A percentile compares a stretch with the other conserved stretches of the same genome.
Conservation (phyloP, 2,329 filamentous ascomycete genomes). For the Venturia effusa region DNA sequence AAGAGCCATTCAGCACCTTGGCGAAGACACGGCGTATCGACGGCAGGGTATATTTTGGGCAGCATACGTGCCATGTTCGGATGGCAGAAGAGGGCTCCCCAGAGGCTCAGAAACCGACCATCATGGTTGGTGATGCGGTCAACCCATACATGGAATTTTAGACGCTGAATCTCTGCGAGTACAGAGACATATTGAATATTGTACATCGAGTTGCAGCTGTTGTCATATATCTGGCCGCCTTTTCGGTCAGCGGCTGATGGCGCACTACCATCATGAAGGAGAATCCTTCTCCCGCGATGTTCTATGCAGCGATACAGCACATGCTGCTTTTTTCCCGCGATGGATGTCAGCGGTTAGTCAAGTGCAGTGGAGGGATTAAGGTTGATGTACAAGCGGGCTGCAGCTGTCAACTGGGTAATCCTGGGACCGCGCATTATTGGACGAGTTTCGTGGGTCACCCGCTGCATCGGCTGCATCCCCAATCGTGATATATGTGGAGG, state of each 20-base stretch:
- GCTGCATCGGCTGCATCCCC: slow-evolving; percentile 1
- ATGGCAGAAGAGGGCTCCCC: slow-evolving; percentile 15
- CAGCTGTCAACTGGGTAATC: background rate
- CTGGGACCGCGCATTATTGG: background rate
- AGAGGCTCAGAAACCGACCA: slow-evolving; percentile 25
- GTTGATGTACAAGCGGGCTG: background rate
- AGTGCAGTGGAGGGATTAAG: background rate
- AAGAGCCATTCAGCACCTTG: slow-evolving; percentile 81
- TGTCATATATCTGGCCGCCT: background rate
- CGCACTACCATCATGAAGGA: background rate
- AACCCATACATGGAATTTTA: background rate
- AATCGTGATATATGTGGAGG: background rate
- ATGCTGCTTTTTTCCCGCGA: background rate
- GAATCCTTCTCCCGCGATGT: background rate
- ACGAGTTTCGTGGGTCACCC: background rate
- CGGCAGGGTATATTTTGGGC: slow-evolving; percentile 82
- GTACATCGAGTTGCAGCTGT: no score
- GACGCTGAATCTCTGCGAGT: background rate
- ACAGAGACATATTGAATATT: background rate
- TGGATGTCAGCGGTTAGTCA: background rate
- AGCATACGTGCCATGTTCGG: slow-evolving; percentile 48
- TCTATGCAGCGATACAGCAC: background rate
- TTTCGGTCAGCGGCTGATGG: background rate
- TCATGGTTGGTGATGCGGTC: slow-evolving; percentile 26
- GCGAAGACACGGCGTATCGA: slow-evolving; percentile 76